Evolutionary conservation across 768 basidiomycete genomes (phyloP), one percentile per base, ranked within the genome.

Genomic region (Dacryopinax primogenitus): DNA sequence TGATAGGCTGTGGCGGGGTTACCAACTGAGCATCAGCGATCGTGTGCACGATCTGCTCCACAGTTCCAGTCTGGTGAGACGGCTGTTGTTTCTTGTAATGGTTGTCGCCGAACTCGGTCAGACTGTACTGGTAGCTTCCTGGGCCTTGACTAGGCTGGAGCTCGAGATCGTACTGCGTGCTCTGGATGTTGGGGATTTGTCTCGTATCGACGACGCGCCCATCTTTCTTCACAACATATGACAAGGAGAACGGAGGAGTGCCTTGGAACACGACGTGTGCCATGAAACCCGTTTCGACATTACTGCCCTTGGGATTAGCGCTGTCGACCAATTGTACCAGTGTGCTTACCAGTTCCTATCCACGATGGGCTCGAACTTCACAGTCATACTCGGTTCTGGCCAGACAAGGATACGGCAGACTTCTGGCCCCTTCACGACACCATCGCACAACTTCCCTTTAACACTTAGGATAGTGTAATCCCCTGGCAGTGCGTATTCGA

Each of bases 331-430:
- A n/a, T n/a, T n/a, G n/a, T n/a, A 93, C 78, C 94, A 92, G 67
- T 92, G 90, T 66, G 94, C 86, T 70, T 86, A 88, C 84, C 90
- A 92, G 74, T 87, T 83, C 66, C 95, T 89, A 70, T 94, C 86
- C 26, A 91, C 89, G 1, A 83, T 84, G 1, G 93, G 93, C 33
- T 81, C 71, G 2, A 90, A 88, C 68, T 83, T 81, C 18, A 58
- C 51, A 11, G 26, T 11, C 30, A 58, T 28, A 30, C 51, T 58
- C 6, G 51, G 51, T 30, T 58, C 51, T 7, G 51, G 51, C 51
- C 51, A 28, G 61, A 62, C 85, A 32, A 87, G 75, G 1, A 94
- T 89, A 65, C 77, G 81, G 69, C 91, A 92, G 3, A 79, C 83
- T 65, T 92, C 90, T 0, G 92, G 91, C 61, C 88, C 87, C 41